Evolutionary conservation across 441 rosid species (phyloP).

Genomic region (Viola pubescens): DNA sequence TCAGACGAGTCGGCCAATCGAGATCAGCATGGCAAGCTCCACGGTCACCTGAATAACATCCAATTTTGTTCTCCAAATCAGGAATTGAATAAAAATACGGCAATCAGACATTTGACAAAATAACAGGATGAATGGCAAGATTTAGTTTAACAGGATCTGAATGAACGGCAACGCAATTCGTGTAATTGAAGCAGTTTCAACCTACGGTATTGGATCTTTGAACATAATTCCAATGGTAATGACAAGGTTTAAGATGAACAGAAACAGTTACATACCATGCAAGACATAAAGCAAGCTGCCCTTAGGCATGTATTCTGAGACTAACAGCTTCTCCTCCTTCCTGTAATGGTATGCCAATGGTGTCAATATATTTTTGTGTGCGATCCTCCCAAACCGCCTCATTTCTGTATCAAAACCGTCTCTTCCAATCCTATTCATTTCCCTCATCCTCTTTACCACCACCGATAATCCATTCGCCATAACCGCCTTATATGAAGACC

Average conservation of each 20-base stretch:
- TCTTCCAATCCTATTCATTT: conserved; percentile 53
- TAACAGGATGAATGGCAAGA: neutral
- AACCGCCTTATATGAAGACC: conserved; percentile 78
- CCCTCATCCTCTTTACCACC: conserved; percentile 82
- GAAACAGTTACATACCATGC: conserved; percentile 45
- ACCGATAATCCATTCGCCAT: conserved; percentile 59
- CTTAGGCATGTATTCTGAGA: conserved; percentile 61
- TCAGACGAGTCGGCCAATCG: conserved; percentile 62
- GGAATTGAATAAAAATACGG: neutral
- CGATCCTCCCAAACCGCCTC: conserved; percentile 46
- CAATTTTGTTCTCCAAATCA: neutral
- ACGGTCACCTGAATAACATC: conserved; percentile 49
- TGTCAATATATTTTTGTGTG: conserved; percentile 52
- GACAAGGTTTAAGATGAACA: neutral
- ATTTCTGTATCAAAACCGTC: conserved; percentile 61
- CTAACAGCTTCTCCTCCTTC: conserved; percentile 72
- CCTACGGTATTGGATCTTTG: neutral
- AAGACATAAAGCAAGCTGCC: conserved; percentile 69
- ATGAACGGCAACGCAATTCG: neutral
- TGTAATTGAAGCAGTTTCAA: neutral
- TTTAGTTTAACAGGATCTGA: neutral
- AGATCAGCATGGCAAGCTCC: conserved; percentile 51
- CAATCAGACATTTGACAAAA: neutral
- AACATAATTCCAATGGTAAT: neutral
- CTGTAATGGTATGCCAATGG: conserved; percentile 79